These are phyloP conservation scores for Erysiphe neolycopersici DNA, from an alignment of 2,329 filamentous ascomycete species.

Conservation along the genomic window DNA sequence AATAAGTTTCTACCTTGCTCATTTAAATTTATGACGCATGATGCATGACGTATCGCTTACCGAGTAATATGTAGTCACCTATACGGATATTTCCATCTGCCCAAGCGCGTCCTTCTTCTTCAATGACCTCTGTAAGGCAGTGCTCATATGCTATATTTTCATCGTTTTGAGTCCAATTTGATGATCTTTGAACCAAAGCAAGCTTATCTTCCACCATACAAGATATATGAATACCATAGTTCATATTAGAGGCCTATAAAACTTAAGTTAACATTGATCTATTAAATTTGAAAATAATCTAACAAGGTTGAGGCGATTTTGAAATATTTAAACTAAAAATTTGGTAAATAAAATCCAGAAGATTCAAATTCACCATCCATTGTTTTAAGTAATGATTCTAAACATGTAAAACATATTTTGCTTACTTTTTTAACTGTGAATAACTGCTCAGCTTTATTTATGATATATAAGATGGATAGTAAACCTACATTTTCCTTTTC, in stretches of 20 bases:
- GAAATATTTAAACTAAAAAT: background rate
- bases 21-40: background rate
- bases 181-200: constrained; percentile 24
- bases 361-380: background rate
- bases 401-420: background rate
- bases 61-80: constrained; percentile 57
- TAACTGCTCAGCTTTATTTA: constrained; percentile 2
- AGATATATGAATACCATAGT: constrained; percentile 39
- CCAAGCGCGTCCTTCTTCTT: constrained; percentile 44
- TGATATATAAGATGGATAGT: background rate
- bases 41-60: constrained; percentile 10
- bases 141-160: constrained; percentile 39
- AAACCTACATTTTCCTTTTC: constrained; percentile 27
- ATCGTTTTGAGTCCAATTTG: constrained; percentile 39
- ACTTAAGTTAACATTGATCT: background rate
- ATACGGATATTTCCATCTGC: constrained; percentile 67
- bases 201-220: constrained; percentile 47
- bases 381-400: background rate
- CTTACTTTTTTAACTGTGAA: constrained; percentile 16
- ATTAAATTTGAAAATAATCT: background rate
- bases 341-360: background rate
- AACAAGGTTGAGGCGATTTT: background rate
- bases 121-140: constrained; percentile 36
- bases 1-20: background rate
- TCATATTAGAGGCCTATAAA: constrained; percentile 47